phyloP scores from a whole-genome alignment of 352 stramenopile genomes.

The Globisporangium rhizosaccharum region DNA sequence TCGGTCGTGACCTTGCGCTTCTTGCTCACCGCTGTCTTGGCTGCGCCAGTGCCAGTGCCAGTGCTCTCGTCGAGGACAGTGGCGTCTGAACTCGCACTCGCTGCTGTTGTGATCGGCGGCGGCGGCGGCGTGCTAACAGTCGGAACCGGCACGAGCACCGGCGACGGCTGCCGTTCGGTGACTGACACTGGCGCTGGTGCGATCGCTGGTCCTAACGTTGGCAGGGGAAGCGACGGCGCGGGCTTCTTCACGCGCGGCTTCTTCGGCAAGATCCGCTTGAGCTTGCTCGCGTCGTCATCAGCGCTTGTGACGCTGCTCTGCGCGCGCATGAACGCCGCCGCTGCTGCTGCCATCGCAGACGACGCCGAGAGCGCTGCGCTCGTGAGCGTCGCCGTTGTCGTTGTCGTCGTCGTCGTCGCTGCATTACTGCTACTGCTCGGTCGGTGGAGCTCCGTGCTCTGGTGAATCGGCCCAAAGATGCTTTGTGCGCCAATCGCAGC shows the following conservation, averaged over 20 bases:
- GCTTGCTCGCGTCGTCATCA: background rate
- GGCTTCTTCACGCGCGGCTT: slow-evolving; percentile 12
- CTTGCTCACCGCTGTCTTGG: background rate
- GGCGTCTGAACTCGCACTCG: too few species aligned
- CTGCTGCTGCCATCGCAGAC: background rate
- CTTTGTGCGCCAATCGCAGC: background rate
- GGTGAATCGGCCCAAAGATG: slow-evolving; percentile 5
- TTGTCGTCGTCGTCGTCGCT: background rate
- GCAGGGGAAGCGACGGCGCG: background rate
- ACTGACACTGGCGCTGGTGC: background rate
- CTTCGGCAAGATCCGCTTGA: slow-evolving; percentile 12
- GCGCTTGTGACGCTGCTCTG: background rate
- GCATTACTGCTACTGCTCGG: background rate
- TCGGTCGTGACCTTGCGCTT: slow-evolving; percentile 11
- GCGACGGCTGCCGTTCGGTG: background rate
- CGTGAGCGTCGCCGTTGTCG: background rate
- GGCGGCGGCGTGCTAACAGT: too few species aligned
- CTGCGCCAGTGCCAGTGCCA: background rate
- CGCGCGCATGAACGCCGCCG: slow-evolving; percentile 6
- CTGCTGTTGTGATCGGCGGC: too few species aligned
- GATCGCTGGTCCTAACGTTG: background rate
- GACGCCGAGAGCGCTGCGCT: background rate
- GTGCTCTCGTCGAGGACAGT: too few species aligned
- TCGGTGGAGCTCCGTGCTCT: background rate
- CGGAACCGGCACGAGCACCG: background rate